Conservation (phyloP, 2,329 filamentous ascomycete genomes). For the Ascochyta fabae region DNA sequence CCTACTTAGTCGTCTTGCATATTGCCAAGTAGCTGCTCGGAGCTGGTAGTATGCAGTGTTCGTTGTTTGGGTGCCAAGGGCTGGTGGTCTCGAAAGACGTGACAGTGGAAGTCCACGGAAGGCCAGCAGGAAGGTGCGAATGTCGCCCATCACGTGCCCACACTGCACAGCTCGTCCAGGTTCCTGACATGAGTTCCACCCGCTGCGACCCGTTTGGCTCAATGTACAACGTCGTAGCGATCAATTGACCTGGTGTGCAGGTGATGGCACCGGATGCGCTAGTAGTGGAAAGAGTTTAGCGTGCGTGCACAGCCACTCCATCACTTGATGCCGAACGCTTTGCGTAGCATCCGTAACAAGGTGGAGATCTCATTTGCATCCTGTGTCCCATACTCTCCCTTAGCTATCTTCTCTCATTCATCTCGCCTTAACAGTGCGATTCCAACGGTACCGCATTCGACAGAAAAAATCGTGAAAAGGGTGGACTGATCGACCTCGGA, state of each 20-base stretch:
- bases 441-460: background rate
- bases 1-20: no score
- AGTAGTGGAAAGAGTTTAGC: background rate
- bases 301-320: background rate
- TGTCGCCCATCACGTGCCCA: no score
- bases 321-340: background rate
- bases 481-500: constrained; percentile 2
- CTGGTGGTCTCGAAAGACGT: no score
- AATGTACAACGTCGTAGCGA: no score
- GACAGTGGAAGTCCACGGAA: no score
- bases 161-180: no score
- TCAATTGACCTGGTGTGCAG: background rate
- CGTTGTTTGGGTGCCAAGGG: no score
- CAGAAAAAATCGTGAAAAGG: background rate
- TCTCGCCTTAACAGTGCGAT: background rate
- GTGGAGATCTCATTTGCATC: background rate
- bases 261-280: background rate
- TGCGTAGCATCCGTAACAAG: constrained; percentile 8
- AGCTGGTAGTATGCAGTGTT: no score
- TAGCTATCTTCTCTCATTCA: background rate
- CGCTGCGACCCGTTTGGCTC: no score
- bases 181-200: no score
- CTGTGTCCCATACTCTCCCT: background rate
- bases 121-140: no score
- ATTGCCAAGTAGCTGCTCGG: no score